These are phyloP conservation scores for Zalaria sp. DNA, from an alignment of 2,329 filamentous ascomycete species.

Conservation along the genomic window DNA sequence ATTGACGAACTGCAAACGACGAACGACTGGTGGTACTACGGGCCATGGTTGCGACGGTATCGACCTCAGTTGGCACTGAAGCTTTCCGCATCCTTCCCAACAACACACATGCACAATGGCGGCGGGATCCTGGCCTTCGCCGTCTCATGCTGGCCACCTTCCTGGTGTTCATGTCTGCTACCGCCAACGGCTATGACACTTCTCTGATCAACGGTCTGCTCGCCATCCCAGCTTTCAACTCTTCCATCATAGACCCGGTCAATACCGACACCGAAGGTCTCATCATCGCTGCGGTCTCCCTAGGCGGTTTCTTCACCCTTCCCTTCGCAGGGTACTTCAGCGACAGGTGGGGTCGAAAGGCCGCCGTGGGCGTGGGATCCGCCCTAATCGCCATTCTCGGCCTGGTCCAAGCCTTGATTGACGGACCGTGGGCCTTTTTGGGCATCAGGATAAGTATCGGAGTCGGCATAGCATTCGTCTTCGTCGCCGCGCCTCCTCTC, in stretches of 20 bases:
- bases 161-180: conserved; percentile 11
- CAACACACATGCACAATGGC: conserved; percentile 9
- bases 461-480: conserved; percentile 18
- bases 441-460: conserved; percentile 16
- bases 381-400: conserved; percentile 10
- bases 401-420: conserved; percentile 10
- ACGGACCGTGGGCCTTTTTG: conserved; percentile 12
- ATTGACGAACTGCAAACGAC: no score
- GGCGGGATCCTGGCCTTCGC: conserved; percentile 9
- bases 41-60: no score
- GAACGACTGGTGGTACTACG: no score
- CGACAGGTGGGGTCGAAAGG: conserved; percentile 14
- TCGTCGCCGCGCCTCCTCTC: conserved; percentile 20
- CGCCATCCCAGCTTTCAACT: conserved; percentile 20
- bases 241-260: conserved; percentile 11
- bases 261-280: conserved; percentile 14
- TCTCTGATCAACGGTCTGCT: conserved; percentile 20
- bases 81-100: conserved; percentile 8
- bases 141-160: conserved; percentile 8
- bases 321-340: conserved; percentile 11
- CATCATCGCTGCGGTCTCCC: conserved; percentile 12
- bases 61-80: conserved; percentile 4
- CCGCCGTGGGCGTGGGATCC: conserved; percentile 10
- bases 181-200: conserved; percentile 17
- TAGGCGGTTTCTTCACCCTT: conserved; percentile 12